These are phyloP conservation scores for Trypanosoma scelopori DNA, from an alignment of 208 protist genomes.

Conservation along the genomic window DNA sequence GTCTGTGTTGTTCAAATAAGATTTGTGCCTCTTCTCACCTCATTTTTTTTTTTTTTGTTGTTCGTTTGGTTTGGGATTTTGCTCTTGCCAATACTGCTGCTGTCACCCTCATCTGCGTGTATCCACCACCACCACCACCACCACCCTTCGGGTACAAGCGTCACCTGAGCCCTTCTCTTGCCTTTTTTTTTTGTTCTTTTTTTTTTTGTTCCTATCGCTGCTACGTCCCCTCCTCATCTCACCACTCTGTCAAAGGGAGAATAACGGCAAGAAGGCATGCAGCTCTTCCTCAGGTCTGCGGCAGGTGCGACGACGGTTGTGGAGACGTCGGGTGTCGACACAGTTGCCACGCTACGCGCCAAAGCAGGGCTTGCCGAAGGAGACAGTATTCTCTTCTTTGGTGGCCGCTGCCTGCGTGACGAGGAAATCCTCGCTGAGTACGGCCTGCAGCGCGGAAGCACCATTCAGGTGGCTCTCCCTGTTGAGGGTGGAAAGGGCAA, in stretches of 20 bases:
- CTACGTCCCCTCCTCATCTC: not conserved
- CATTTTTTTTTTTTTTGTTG: constrained; percentile 1
- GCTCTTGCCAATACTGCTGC: not conserved
- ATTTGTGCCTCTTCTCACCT: no score
- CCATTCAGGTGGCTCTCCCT: constrained; percentile 86
- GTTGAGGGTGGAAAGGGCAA: constrained; percentile 94
- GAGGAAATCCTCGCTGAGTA: constrained; percentile 64
- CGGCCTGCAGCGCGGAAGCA: constrained; percentile 82
- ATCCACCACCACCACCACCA: not conserved
- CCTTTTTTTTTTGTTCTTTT: not conserved
- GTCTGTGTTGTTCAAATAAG: no score
- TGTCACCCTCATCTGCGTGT: no score
- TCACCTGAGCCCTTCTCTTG: not conserved
- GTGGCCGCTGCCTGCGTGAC: constrained; percentile 84
- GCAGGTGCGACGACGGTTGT: constrained; percentile 64
- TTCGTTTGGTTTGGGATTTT: not conserved
- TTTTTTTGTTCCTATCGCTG: not conserved
- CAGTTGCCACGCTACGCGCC: constrained; percentile 76
- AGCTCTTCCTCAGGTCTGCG: constrained; percentile 26
- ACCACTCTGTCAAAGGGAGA: not conserved
- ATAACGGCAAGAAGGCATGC: constrained; percentile 15
- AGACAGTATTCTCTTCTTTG: constrained; percentile 84
- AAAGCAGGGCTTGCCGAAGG: constrained; percentile 75
- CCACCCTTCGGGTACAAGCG: no score
- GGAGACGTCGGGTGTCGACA: constrained; percentile 78